These are phyloP conservation scores for Lactifluus hygrophoroides DNA, from an alignment of 768 basidiomycete genomes.

Conservation along the genomic window DNA sequence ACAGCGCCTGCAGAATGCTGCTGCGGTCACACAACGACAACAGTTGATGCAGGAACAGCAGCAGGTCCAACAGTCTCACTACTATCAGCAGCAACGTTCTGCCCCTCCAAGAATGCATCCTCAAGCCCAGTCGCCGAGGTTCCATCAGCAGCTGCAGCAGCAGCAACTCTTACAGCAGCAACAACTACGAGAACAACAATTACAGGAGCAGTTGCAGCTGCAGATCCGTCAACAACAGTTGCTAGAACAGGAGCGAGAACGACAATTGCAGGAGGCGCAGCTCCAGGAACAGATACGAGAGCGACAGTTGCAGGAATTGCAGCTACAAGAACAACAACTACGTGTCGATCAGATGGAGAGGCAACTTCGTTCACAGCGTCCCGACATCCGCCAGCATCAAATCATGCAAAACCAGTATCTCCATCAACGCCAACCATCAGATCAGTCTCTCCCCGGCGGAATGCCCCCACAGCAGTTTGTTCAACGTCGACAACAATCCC, in stretches of 20 bases:
- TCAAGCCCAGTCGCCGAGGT: slow-evolving; percentile 69
- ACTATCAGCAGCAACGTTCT: slow-evolving; percentile 38
- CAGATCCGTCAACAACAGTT: slow-evolving; percentile 29
- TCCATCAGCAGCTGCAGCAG: slow-evolving; percentile 68
- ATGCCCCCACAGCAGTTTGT: slow-evolving; percentile 35
- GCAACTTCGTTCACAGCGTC: slow-evolving; percentile 17
- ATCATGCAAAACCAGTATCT: slow-evolving; percentile 24
- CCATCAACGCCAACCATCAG: slow-evolving; percentile 38
- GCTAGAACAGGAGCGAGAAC: slow-evolving; percentile 54
- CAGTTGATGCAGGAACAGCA: slow-evolving; percentile 27
- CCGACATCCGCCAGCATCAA: slow-evolving; percentile 22
- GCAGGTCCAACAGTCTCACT: slow-evolving; percentile 30
- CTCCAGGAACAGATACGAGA: slow-evolving; percentile 44
- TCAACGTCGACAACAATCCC: slow-evolving; percentile 40
- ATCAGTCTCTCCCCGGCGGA: slow-evolving; percentile 39
- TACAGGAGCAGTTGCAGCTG: slow-evolving; percentile 26
- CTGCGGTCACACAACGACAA: slow-evolving; percentile 32
- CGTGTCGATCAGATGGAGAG: slow-evolving; percentile 20
- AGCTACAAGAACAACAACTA: slow-evolving; percentile 22
- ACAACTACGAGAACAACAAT: slow-evolving; percentile 48
- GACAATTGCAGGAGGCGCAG: slow-evolving; percentile 57
- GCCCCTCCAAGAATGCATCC: slow-evolving; percentile 71
- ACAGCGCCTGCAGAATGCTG: slow-evolving; percentile 22
- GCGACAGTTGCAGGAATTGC: slow-evolving; percentile 25
- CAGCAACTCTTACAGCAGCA: slow-evolving; percentile 55